Conservation (phyloP, 177 flowering plant genomes). For the Vitis hybrid region DNA sequence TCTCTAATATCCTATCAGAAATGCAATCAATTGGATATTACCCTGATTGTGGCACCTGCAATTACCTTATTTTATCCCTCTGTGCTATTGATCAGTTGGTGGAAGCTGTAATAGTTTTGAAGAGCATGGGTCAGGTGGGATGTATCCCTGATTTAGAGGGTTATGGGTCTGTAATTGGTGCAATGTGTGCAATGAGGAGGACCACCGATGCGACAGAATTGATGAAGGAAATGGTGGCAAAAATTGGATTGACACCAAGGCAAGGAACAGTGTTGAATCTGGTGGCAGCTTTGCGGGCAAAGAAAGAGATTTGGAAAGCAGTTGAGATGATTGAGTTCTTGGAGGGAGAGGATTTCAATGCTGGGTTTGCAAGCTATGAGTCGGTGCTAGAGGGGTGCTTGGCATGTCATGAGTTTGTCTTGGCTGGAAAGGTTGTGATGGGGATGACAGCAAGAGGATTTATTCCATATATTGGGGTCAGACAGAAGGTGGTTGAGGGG, state of each 20-base stretch:
- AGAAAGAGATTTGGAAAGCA: constrained; percentile 56
- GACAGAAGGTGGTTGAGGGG: constrained; percentile 74
- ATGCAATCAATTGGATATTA: constrained; percentile 62
- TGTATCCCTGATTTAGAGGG: constrained; percentile 70
- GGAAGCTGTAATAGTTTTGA: constrained; percentile 59
- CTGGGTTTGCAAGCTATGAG: constrained; percentile 73
- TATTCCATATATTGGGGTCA: constrained; percentile 59
- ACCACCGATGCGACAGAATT: constrained; percentile 37
- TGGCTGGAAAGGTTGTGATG: constrained; percentile 68
- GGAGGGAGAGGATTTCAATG: constrained; percentile 41
- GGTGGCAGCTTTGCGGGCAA: constrained; percentile 48
- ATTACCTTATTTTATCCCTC: constrained; percentile 61
- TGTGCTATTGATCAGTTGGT: constrained; percentile 52
- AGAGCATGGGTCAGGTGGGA: constrained; percentile 51
- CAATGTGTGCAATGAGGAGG: constrained; percentile 35
- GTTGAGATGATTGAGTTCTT: constrained; percentile 60
- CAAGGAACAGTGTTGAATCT: constrained; percentile 45
- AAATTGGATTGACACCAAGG: constrained; percentile 50
- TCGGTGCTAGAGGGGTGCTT: constrained; percentile 63
- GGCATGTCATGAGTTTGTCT: constrained; percentile 51
- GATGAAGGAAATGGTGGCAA: constrained; percentile 70
- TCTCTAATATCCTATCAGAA: constrained; percentile 38
- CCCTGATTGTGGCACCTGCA: constrained; percentile 62
- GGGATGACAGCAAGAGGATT: constrained; percentile 70
- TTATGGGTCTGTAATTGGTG: constrained; percentile 49